Conservation (phyloP, 2,329 filamentous ascomycete species). For the Colletotrichum karsti region DNA sequence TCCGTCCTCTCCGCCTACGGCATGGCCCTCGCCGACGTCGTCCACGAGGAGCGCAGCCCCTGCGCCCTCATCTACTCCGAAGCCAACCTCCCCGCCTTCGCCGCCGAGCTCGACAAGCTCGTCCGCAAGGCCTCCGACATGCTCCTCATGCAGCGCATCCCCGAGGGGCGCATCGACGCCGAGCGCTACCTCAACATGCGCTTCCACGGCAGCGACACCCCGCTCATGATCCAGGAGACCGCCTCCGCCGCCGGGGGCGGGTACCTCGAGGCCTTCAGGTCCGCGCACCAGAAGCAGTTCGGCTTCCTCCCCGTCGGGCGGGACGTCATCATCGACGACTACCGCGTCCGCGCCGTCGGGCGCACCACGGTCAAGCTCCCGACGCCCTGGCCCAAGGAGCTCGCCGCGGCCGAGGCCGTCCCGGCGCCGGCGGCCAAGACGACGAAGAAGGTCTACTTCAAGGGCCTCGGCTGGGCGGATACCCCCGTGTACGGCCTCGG, state of each 20-base stretch:
- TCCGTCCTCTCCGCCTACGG: conserved; percentile 48
- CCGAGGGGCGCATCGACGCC: conserved; percentile 1
- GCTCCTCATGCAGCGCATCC: conserved; percentile 39
- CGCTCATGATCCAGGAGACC: conserved; percentile 48
- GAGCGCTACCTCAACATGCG: conserved; percentile 53
- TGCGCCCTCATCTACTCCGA: conserved; percentile 34
- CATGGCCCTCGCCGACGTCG: conserved; percentile 47
- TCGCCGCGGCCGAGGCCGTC: background rate
- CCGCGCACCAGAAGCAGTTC: conserved; percentile 49
- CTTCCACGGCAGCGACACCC: conserved; percentile 52
- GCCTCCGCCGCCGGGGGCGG: conserved; percentile 31
- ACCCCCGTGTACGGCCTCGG: conserved; percentile 75
- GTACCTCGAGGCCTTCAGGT: conserved; percentile 43
- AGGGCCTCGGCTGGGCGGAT: conserved; percentile 42
- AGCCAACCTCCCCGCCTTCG: conserved; percentile 27
- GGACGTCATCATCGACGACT: conserved; percentile 50
- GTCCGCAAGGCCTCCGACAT: conserved; percentile 42
- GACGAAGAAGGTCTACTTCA: conserved; percentile 31
- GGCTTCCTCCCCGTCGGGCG: conserved; percentile 46
- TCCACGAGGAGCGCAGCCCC: conserved; percentile 42
- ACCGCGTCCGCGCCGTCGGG: conserved; percentile 50
- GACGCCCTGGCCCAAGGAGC: conserved; percentile 10
- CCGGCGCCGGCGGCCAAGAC: conserved; percentile 6
- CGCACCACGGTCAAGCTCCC: conserved; percentile 17
- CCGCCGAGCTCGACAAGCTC: conserved; percentile 36